Conservation (phyloP, 805 yeast species). For the Saccharomycopsis amapae region DNA sequence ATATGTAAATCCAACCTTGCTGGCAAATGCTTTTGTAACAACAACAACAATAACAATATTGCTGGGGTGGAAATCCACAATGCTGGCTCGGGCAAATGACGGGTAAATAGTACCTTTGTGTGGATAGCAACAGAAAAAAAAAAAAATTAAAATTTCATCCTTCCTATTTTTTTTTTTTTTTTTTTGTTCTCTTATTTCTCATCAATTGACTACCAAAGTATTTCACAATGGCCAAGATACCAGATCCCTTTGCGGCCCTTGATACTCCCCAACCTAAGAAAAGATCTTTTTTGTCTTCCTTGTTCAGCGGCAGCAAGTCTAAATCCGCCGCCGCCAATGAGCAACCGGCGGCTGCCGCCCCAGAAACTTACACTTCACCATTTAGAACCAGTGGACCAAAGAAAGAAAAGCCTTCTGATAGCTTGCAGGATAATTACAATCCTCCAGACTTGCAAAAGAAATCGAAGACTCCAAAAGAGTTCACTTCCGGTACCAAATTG, state of each 20-base stretch:
- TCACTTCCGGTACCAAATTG: constrained; percentile 17
- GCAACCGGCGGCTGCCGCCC: not conserved
- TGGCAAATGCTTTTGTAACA: no score
- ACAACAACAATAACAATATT: no score
- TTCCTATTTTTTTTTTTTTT: no score
- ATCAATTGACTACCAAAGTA: no score
- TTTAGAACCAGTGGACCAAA: constrained; percentile 8
- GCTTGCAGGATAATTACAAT: constrained; percentile 9
- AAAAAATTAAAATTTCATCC: no score
- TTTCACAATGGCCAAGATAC: constrained; percentile 20
- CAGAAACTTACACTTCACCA: constrained; percentile 14
- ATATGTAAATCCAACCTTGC: no score
- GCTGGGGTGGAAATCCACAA: no score
- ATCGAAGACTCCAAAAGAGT: constrained; percentile 19
- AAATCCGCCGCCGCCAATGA: not conserved
- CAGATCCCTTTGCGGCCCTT: constrained; percentile 21
- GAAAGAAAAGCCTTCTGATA: constrained; percentile 6
- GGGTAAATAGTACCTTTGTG: no score
- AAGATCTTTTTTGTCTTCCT: constrained; percentile 16
- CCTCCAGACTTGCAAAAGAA: constrained; percentile 20
- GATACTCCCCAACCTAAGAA: constrained; percentile 9
- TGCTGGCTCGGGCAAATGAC: no score
- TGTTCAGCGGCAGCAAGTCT: constrained; percentile 1
- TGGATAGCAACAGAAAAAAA: no score
- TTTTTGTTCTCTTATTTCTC: no score